Base-by-base conservation (phyloP, 164 flowering plant genomes). In the Vitis rotundifolia region DNA sequence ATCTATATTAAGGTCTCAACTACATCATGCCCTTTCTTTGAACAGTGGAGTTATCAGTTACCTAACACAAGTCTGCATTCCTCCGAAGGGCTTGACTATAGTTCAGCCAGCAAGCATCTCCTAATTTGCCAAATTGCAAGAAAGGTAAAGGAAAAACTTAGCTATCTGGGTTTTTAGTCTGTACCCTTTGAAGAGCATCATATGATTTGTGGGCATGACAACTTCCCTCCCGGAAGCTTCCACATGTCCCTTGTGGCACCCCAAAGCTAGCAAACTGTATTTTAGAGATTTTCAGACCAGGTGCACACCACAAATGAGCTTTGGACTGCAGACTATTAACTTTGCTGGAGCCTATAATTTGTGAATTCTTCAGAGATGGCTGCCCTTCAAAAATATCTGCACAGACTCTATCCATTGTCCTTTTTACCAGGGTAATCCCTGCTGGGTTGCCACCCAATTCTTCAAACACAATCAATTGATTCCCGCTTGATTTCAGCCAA, bases 401-500 rank as follows among this genome's bases (percentile, higher is more conserved):
- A 75, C 89, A 88, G 10, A 82, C 78, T 56, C 82, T 76, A 54
- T 62, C 74, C 15, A 73, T 71, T 16, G 78, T 72, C 77, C 89
- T 85, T 58, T 64, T 70, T 18, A 84, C 87, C 75, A 89, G 71
- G 53, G 86, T 65, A 67, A 89, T 84, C 52, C 84, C 80, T 9
- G 47, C 31, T 10, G 96, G 89, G 26, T 85, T 70, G n/a, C 96
- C 96, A n/a, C 93, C 96, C 83, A 73, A 79, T 69, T 90, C 93
- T 73, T 90, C 96, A 59, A 90, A 90, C 66, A 90, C 76, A 56
- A 86, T 89, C 64, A 90, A 49, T 12, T 84, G 72, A 63, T 91
- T 91, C 18, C 82, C 82, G 0, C 61, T 70, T 8, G 90, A 79
- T 1, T 81, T 81, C 70, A 89, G 71, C 91, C 93, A 91, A 29